Evolutionary conservation across 2,329 filamentous ascomycete genomes (phyloP), one percentile per base, ranked within the genome.

Genomic region (Arthroderma sp.): DNA sequence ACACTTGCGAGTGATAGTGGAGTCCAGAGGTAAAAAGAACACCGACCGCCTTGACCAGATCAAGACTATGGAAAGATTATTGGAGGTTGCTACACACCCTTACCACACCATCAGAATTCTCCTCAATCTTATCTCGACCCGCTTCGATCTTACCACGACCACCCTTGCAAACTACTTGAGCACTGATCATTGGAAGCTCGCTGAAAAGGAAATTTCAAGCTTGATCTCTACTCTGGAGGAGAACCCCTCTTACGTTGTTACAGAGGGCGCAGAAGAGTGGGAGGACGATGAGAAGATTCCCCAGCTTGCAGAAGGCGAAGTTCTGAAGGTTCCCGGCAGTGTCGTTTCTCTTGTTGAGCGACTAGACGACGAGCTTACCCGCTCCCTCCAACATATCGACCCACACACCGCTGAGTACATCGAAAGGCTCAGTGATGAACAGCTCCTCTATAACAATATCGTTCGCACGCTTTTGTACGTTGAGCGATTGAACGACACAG

Each of bases 401-500:
- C 93, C 91, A 46, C 91, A 98, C 69, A 98, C 91, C 36, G 91
- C 91, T 29, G 91, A 98, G 69, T 98, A 98, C 62, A 94, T 98
- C 50, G 91, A 98, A 63, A 80, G 93, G 47, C 71, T 98, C 48
- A 83, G 84, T 45, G 91, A 98, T 57, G 91, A 98, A 71, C 83
- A 82, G 50, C 72, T 81, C 40, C 73, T 98, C 42, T 98, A 98
- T 73, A 87, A 85, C 66, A 83, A 86, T 66, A 85, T 98, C 62
- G 82, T 95, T 62, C 85, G 87, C 51, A 80, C 83, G 39, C 75
- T 87, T 57, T 74, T 94, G 48, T 98, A 98, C 69, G 83, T 88
- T 50, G 91, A 98, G 71, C 73, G 72, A 50, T 72, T 95, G 45
- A 77, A 76, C 61, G 80, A 83, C 64, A 60, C 48, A 28, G 54